Conservation (phyloP, 495 filamentous ascomycete genomes). For the Penicillium cataractarum region DNA sequence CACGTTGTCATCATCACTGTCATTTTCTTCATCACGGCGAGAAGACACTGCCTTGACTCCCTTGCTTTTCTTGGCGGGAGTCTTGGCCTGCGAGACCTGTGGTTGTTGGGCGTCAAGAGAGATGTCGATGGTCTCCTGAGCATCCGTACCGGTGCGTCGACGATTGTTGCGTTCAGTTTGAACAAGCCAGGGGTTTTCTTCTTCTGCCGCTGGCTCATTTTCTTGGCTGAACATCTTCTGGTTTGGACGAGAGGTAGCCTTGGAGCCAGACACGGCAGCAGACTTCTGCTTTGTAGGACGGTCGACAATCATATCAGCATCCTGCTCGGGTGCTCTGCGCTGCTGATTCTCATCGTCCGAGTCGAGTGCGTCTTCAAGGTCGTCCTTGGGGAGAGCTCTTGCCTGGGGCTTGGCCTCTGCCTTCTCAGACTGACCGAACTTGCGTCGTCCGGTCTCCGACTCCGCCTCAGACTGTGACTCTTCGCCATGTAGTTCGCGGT, state of each 20-base stretch:
- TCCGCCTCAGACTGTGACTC: conserved; percentile 60
- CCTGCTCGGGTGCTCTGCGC: conserved; percentile 32
- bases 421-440: conserved; percentile 57
- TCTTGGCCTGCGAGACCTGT: conserved; percentile 16
- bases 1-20: conserved; percentile 58
- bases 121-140: conserved; percentile 46
- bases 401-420: conserved; percentile 28
- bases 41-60: conserved; percentile 25
- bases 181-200: conserved; percentile 56
- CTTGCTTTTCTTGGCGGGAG: conserved; percentile 25
- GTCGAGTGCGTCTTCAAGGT: conserved; percentile 61
- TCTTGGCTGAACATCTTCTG: conserved; percentile 24
- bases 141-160: conserved; percentile 33
- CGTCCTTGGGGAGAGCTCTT: conserved; percentile 42
- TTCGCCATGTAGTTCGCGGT: conserved; percentile 67
- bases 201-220: conserved; percentile 27
- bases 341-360: conserved; percentile 56
- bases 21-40: conserved; percentile 35
- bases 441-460: conserved; percentile 63
- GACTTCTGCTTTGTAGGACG: conserved; percentile 30
- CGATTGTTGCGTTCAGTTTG: conserved; percentile 46
- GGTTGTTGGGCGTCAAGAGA: conserved; percentile 36
- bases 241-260: conserved; percentile 23
- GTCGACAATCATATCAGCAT: conserved; percentile 27
- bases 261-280: conserved; percentile 18